A percentile compares a stretch with the other conserved stretches of the same genome.
Conservation (phyloP, 1,284 basidiomycete genomes). For the Kalmanozyma brasiliensis region DNA sequence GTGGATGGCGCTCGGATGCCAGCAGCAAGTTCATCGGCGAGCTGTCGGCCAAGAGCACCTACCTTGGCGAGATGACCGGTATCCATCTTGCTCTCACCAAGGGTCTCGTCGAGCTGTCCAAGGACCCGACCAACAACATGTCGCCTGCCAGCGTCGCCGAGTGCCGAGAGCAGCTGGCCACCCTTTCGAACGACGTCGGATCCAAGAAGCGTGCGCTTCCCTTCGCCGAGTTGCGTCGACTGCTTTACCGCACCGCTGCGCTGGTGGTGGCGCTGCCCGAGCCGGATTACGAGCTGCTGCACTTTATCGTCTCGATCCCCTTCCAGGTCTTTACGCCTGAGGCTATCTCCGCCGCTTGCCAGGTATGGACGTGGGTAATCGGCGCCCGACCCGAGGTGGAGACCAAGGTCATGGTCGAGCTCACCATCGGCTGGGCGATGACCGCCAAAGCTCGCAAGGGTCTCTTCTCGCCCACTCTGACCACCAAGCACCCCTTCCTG, state of each 20-base stretch:
- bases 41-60: slow-evolving; percentile 60
- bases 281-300: slow-evolving; percentile 85
- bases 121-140: slow-evolving; percentile 74
- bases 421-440: slow-evolving; percentile 85
- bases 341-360: slow-evolving; percentile 85
- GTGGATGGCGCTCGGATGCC: slow-evolving; percentile 66
- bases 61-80: slow-evolving; percentile 81
- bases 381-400: slow-evolving; percentile 82
- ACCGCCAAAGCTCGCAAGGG: slow-evolving; percentile 79
- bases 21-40: slow-evolving; percentile 58
- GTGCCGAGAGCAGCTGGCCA: slow-evolving; percentile 78
- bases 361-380: slow-evolving; percentile 97
- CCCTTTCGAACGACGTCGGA: slow-evolving; percentile 73
- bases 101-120: slow-evolving; percentile 74
- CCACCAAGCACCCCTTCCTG: slow-evolving; percentile 84
- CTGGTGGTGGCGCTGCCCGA: slow-evolving; percentile 53
- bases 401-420: slow-evolving; percentile 82
- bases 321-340: slow-evolving; percentile 89
- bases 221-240: slow-evolving; percentile 78
- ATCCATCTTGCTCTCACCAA: slow-evolving; percentile 74
- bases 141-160: slow-evolving; percentile 73
- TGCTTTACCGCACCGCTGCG: slow-evolving; percentile 86
- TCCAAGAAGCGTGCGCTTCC: slow-evolving; percentile 20
- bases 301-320: slow-evolving; percentile 87
- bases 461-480: slow-evolving; percentile 69